Base-by-base conservation (phyloP, 2,329 filamentous ascomycete genomes). In the Claviceps citrina region DNA sequence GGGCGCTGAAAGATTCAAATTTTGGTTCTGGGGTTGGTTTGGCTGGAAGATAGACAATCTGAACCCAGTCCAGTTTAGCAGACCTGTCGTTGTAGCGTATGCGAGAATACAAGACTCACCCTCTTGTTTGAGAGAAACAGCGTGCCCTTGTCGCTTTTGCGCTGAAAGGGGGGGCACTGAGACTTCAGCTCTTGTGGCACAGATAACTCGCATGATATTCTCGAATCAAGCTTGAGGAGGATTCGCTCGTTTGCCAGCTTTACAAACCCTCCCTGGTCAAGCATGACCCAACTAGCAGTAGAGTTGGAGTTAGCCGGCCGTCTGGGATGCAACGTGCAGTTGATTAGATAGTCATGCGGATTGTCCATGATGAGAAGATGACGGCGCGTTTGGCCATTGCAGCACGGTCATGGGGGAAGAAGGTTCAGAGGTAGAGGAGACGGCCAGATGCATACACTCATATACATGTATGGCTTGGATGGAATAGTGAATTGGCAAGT, bases 21-120 rank as follows among this genome's bases (percentile, higher is more conserved):
- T 56, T 61, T 37, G 59, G 59, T 38, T 75, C 62, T 40, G 70
- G 65, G 15, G 79, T 82, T 4, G 78, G 71, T 42, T 76, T 71
- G 39, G 76, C 66, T 15, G 89, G 86, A 13, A 96, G 75, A 58
- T 94, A 96, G 48, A 96, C 79, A 49, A 96, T 71, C 82, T 94
- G 13, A n/a, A 34, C 20, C 8, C 31, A 10, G 15, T 16, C 22
- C 13, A 32, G 24, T 13, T 40, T 28, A 24, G 38, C 25, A 19
- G 31, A 40, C 6, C 12, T 31, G 15, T 20, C 15, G 30, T 15
- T 19, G 4, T n/a, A 15, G 22, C 22, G 16, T n/a, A 19, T 32
- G 8, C 8, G 19, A 20, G 26, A 18, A 27, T 9, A 7, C 2
- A 20, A 26, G 35, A 51, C 77, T 57, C 68, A 91, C 85, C 62